These are phyloP conservation scores for Danielia oregonensis DNA, from an alignment of 805 yeast genomes.

Conservation along the genomic window DNA sequence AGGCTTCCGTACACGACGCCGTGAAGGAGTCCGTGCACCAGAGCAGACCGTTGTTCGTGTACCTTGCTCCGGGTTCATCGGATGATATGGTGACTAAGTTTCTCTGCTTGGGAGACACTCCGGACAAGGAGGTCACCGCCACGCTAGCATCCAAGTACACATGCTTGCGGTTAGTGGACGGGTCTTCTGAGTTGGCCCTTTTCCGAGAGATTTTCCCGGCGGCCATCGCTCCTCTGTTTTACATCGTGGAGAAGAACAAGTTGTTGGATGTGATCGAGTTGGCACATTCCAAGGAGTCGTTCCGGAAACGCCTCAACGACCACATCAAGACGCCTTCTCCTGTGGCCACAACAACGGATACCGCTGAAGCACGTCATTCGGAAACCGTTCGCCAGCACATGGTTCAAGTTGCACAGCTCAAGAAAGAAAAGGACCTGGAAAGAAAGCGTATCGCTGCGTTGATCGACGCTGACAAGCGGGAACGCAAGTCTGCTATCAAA, in stretches of 20 bases:
- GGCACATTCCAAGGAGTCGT: slow-evolving; percentile 21
- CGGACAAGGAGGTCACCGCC: neutral
- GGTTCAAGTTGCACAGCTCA: slow-evolving; percentile 7
- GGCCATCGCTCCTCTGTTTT: slow-evolving; percentile 51
- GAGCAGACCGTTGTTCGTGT: neutral
- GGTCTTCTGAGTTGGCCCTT: slow-evolving; percentile 17
- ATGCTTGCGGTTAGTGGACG: slow-evolving; percentile 15
- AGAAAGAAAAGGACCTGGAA: slow-evolving; percentile 47
- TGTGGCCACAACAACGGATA: too few species aligned
- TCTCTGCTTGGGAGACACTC: neutral
- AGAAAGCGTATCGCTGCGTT: slow-evolving; percentile 51
- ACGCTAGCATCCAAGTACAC: slow-evolving; percentile 8
- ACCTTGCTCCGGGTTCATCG: neutral
- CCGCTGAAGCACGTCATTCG: neutral
- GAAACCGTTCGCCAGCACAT: neutral
- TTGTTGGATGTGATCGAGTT: slow-evolving; percentile 42
- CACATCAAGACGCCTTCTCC: slow-evolving; percentile 9
- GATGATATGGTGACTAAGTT: neutral
- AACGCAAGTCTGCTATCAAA: slow-evolving; percentile 14
- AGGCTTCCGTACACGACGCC: neutral
- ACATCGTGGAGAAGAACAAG: slow-evolving; percentile 47
- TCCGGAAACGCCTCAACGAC: slow-evolving; percentile 22
- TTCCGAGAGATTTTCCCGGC: slow-evolving; percentile 57
- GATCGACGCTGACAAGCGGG: slow-evolving; percentile 51
- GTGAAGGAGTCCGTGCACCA: neutral